phyloP scores from a whole-genome alignment of 345 rosid species.

The Euphorbia pulcherrima region DNA sequence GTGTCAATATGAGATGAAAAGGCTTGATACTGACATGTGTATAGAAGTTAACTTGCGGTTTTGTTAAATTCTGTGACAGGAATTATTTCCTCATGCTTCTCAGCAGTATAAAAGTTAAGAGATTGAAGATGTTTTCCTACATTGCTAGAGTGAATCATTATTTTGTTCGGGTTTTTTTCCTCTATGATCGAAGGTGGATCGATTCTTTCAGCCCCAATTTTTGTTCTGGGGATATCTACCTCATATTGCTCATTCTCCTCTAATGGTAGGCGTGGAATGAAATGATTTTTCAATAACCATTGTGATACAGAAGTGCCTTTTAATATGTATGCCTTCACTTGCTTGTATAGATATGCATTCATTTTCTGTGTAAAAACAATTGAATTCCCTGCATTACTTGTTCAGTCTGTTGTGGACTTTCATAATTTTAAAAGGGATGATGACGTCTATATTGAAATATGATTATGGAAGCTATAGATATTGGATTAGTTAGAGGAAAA shows the following conservation, averaged over 20 bases:
- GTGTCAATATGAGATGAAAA: not conserved
- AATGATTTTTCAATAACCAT: not conserved
- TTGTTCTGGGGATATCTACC: constrained; percentile 10
- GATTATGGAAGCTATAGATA: too few relatives aligned
- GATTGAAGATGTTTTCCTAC: constrained; percentile 13
- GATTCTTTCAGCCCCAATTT: constrained; percentile 14
- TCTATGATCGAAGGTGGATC: constrained; percentile 14
- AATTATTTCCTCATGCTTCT: constrained; percentile 50
- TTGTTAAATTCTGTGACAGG: constrained; percentile 37
- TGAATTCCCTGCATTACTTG: too few relatives aligned
- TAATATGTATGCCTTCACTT: not conserved
- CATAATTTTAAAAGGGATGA: too few relatives aligned
- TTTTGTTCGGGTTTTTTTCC: constrained; percentile 12
- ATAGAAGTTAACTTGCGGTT: not conserved
- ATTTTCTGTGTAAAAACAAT: too few relatives aligned
- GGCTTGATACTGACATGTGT: not conserved
- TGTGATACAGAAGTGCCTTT: constrained; percentile 6
- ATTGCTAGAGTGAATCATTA: constrained; percentile 3
- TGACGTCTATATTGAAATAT: too few relatives aligned
- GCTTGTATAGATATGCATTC: not conserved
- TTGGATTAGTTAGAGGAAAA: too few relatives aligned
- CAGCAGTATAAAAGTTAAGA: constrained; percentile 42
- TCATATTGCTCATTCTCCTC: constrained; percentile 10
- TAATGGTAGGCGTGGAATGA: constrained; percentile 9
- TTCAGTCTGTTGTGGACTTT: too few relatives aligned